Percentiles rank a stretch among this genome's conserved stretches.
Evolutionary conservation across 176 grass and related monocot species (phyloP).

Genomic region (Guadua angustifolia): DNA sequence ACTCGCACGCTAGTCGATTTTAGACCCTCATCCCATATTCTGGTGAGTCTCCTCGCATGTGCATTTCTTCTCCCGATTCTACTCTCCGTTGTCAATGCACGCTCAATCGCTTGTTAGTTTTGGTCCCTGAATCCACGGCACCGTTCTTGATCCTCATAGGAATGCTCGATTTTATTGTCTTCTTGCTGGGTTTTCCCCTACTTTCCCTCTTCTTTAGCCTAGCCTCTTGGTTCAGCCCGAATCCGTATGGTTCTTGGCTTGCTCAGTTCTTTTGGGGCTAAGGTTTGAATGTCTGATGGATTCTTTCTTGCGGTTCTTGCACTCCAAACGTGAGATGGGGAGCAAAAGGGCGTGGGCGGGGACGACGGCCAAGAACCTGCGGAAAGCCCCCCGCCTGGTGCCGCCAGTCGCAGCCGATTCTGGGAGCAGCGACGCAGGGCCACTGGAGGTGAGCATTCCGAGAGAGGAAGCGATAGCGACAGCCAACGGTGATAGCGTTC

Average conservation of each 20-base stretch:
- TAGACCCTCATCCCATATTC: neutral
- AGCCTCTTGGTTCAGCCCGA: neutral
- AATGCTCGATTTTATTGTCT: neutral
- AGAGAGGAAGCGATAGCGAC: neutral
- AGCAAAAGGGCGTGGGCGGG: constrained; percentile 9
- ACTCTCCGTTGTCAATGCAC: neutral
- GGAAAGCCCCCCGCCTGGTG: constrained; percentile 22
- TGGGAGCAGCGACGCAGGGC: neutral
- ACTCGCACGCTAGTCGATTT: neutral
- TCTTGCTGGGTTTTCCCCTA: neutral
- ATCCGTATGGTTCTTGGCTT: neutral
- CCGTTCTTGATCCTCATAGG: neutral
- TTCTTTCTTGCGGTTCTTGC: too few species aligned
- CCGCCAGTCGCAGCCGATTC: neutral
- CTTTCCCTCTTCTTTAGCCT: neutral
- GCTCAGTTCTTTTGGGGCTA: neutral
- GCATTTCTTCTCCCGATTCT: neutral
- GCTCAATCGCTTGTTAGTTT: constrained; percentile 6
- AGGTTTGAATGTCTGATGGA: neutral
- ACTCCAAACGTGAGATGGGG: constrained; percentile 46
- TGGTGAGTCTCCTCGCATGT: constrained; percentile 4
- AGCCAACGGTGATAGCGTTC: neutral
- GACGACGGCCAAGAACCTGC: constrained; percentile 15
- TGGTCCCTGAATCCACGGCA: constrained; percentile 17
- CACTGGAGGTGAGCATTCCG: neutral